Percentiles rank a stretch among this genome's conserved stretches.
Evolutionary conservation across 768 basidiomycete species (phyloP).

Genomic region (Kwoniella newhampshirensis): DNA sequence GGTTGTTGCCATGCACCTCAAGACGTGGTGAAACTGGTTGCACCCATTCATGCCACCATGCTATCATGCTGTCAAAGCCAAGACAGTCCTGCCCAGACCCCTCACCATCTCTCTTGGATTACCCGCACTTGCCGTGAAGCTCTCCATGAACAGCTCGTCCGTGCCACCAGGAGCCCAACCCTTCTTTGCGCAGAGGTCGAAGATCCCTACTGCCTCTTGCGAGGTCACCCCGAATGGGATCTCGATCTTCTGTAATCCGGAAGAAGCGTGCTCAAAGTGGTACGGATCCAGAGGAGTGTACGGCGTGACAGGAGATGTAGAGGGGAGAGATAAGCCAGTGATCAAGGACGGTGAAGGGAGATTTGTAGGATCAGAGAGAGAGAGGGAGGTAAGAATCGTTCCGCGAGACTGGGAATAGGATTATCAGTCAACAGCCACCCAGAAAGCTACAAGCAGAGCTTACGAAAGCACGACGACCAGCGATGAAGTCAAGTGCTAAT

Average conservation of each 20-base stretch:
- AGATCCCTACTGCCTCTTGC: conserved; percentile 70
- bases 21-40: too few species aligned
- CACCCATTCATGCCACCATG: too few species aligned
- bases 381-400: conserved; percentile 70
- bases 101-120: conserved; percentile 74
- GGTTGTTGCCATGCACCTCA: too few species aligned
- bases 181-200: conserved; percentile 69
- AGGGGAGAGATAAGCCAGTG: conserved; percentile 61
- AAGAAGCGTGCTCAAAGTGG: conserved; percentile 59
- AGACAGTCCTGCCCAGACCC: conserved; percentile 18
- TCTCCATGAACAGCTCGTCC: conserved; percentile 75
- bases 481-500: conserved; percentile 72
- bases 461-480: conserved; percentile 69
- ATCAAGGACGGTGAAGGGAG: conserved; percentile 65
- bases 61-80: conserved; percentile 18
- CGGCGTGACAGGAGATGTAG: conserved; percentile 58
- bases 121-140: conserved; percentile 73
- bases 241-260: conserved; percentile 59
- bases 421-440: neutral
- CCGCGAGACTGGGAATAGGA: conserved; percentile 61
- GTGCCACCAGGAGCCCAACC: conserved; percentile 61
- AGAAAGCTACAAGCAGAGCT: conserved; percentile 45
- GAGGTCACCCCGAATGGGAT: conserved; percentile 65
- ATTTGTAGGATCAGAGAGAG: conserved; percentile 63
- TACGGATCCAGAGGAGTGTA: conserved; percentile 62